Percentiles rank a stretch among this genome's conserved stretches.
Evolutionary conservation across 148 eudicot species (phyloP).

Genomic region (Nyssa sinensis): DNA sequence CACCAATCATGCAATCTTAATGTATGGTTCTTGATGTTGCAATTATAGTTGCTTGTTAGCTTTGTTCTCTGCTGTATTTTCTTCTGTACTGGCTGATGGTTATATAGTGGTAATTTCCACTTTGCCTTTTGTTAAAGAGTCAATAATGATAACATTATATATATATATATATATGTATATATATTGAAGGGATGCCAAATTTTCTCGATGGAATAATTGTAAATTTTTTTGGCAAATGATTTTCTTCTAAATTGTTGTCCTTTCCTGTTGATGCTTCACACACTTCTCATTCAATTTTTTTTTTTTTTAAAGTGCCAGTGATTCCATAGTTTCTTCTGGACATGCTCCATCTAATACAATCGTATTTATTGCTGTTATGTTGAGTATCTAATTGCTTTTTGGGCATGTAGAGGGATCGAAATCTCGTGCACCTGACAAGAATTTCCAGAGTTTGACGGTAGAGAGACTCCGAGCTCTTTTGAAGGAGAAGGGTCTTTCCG

Average conservation of each 20-base stretch:
- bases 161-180: too few species aligned
- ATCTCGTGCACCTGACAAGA: conserved; percentile 37
- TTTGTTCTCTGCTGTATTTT: conserved; percentile 1
- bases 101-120: background rate
- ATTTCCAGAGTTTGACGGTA: conserved; percentile 65
- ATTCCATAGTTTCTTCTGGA: background rate
- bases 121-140: background rate
- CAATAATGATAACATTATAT: background rate
- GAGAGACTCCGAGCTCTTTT: conserved; percentile 76
- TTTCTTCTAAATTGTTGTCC: background rate
- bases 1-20: background rate
- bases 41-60: background rate
- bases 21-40: background rate
- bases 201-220: background rate
- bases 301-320: background rate
- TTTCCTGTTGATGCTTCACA: conserved; percentile 3
- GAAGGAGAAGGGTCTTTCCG: conserved; percentile 75
- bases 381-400: conserved; percentile 6
- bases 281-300: background rate
- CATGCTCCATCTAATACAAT: background rate
- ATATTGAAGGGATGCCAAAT: background rate
- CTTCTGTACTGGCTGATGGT: background rate
- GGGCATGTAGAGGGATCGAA: conserved; percentile 50
- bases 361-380: background rate
- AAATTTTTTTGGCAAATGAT: background rate